Conservation (phyloP, 371 early-diverging fungal species). For the Homolaphlyctis polyrhiza region DNA sequence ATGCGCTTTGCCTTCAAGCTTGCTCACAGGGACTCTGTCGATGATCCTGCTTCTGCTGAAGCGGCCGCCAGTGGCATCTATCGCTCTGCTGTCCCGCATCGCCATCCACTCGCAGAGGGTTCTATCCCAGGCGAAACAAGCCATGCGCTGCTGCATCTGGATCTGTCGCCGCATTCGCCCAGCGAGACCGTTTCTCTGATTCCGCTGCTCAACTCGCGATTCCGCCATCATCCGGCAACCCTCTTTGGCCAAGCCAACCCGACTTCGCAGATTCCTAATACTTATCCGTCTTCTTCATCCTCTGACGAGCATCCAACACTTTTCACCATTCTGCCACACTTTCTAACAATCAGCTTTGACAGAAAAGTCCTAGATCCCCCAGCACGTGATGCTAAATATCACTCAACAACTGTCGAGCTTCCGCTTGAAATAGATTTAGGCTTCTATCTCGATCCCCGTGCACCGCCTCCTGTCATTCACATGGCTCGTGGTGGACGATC, state of each 20-base stretch:
- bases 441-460: conserved; percentile 13
- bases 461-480: neutral
- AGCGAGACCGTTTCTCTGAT: conserved; percentile 17
- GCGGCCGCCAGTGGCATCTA: no score
- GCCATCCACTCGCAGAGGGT: neutral
- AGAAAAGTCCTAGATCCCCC: conserved; percentile 7
- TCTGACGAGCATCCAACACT: no score
- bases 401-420: conserved; percentile 21
- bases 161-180: conserved; percentile 4
- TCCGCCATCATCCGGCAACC: conserved; percentile 20
- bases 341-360: conserved; percentile 15
- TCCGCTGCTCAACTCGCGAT: conserved; percentile 17
- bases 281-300: conserved; percentile 8
- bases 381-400: conserved; percentile 4
- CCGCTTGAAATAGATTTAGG: conserved; percentile 31
- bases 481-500: neutral
- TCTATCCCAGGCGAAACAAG: neutral
- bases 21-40: conserved; percentile 7
- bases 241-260: conserved; percentile 18
- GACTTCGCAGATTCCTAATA: neutral
- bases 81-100: neutral
- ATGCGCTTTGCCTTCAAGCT: conserved; percentile 11
- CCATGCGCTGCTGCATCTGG: neutral
- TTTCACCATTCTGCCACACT: conserved; percentile 18
- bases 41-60: neutral